Evolutionary conservation across 2,329 filamentous ascomycete species (phyloP).

Genomic region (Fusarium nodosum): DNA sequence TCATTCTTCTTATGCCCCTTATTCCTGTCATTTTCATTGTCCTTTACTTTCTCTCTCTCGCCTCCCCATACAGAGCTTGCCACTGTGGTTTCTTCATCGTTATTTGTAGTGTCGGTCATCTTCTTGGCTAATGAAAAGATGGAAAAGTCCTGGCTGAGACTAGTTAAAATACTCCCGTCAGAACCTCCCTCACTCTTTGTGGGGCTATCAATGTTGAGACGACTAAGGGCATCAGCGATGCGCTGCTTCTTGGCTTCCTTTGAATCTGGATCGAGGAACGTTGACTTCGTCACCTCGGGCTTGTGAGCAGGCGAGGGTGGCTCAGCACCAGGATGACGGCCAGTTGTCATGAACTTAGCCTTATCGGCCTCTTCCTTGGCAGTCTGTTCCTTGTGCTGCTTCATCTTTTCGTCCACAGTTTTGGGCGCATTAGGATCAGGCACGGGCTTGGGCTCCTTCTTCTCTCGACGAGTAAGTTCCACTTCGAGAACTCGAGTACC

Average conservation of each 20-base stretch:
- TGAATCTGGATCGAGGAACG: slow-evolving; percentile 22
- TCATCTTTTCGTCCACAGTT: slow-evolving; percentile 51
- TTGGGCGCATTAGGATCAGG: slow-evolving; percentile 37
- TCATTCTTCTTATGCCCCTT: slow-evolving; percentile 21
- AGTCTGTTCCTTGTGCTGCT: slow-evolving; percentile 47
- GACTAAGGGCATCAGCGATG: slow-evolving; percentile 42
- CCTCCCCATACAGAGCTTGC: slow-evolving; percentile 45
- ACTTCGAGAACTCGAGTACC: slow-evolving; percentile 68
- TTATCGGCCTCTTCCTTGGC: slow-evolving; percentile 42
- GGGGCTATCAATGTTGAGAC: slow-evolving; percentile 36
- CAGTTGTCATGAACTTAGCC: slow-evolving; percentile 41
- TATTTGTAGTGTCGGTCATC: slow-evolving; percentile 32
- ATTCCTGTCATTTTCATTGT: slow-evolving; percentile 1
- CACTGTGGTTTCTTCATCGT: slow-evolving; percentile 40
- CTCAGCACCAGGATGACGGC: slow-evolving; percentile 35
- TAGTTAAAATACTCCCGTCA: slow-evolving; percentile 40
- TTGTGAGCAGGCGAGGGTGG: slow-evolving; percentile 16
- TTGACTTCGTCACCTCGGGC: slow-evolving; percentile 21
- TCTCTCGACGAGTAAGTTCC: slow-evolving; percentile 67
- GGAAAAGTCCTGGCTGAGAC: slow-evolving; percentile 44
- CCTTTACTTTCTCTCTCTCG: slow-evolving; percentile 24
- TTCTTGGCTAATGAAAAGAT: slow-evolving; percentile 45
- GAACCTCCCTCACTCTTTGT: slow-evolving; percentile 26
- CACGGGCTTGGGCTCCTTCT: slow-evolving; percentile 49
- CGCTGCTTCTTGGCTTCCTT: slow-evolving; percentile 38